Base-by-base conservation (phyloP, 345 rosid species). In the Eucalyptus urophylla region DNA sequence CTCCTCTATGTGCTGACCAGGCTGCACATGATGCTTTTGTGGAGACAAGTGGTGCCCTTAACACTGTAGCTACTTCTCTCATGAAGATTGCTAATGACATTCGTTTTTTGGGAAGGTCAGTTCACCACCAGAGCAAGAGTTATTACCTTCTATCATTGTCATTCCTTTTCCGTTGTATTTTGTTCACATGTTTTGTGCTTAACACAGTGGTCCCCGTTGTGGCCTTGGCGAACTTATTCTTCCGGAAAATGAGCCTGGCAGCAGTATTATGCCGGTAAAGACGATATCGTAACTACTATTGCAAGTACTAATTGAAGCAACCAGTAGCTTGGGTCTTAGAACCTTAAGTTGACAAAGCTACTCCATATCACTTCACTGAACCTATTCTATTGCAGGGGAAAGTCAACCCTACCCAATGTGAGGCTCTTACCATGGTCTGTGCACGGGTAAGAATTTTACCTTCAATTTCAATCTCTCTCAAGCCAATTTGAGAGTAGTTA, bases 11-110 rank as follows among this genome's bases (percentile, higher is more conserved):
- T 76, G 83, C 47, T 76, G 47, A 47, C 85, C 93, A 96, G 98
- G 99, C 99, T 91, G 99, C 99, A 86, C 99, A 97, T 88, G 99
- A 97, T 94, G 97, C 99, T 87, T 96, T 94, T 93, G 99, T 97
- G 91, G 99, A 97, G 94, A 94, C 95, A 88, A 96, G 99, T 89
- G 99, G 99, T 89, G 94, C 99, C 72, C 95, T 97, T 50, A 97
- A 96, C 92, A 97, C 98, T 15, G 86, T 96, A 86, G 96, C 97
- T 92, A 81, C 93, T 87, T 97, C 99, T 53, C 90, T 97, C 90
- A 97, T 97, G 99, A 97, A 97, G 94, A 90, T 97, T 88, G 99
- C 97, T 29, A 97, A 97, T 95, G 99, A 97, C 92, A 92, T 97
- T 87, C 96, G 99, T 58, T 92, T 97, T 49, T 92, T 96, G 80